A percentile compares a stretch with the other conserved stretches of the same genome.
These are phyloP conservation scores for Cercospora janseana DNA, from an alignment of 2,329 filamentous ascomycete genomes.

Conservation along the genomic window DNA sequence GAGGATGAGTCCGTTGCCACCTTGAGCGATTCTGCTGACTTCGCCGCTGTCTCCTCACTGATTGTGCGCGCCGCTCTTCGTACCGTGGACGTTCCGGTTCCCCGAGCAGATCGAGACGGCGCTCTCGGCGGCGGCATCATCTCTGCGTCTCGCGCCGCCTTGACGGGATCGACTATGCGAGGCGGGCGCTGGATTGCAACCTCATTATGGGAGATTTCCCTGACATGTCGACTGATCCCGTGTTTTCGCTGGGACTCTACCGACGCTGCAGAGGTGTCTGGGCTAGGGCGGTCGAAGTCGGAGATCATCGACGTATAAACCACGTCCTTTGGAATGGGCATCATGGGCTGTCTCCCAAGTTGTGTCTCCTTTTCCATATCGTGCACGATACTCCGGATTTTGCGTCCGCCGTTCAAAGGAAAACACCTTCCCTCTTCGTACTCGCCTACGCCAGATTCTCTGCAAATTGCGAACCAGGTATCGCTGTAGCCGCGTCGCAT, in stretches of 20 bases:
- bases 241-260: conserved; percentile 30
- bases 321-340: conserved; percentile 49
- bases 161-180: conserved; percentile 17
- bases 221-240: conserved; percentile 43
- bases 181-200: conserved; percentile 28
- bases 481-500: conserved; percentile 50
- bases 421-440: conserved; percentile 48
- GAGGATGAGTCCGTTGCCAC: conserved; percentile 28
- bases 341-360: conserved; percentile 48
- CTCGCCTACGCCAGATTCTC: conserved; percentile 51
- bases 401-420: conserved; percentile 47
- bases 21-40: conserved; percentile 29
- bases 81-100: conserved; percentile 29
- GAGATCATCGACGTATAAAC: conserved; percentile 46
- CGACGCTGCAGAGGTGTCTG: conserved; percentile 37
- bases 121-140: conserved; percentile 34
- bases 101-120: conserved; percentile 29
- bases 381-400: conserved; percentile 50
- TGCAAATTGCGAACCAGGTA: conserved; percentile 52
- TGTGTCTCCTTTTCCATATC: conserved; percentile 52
- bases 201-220: conserved; percentile 50
- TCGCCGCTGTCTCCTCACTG: conserved; percentile 36
- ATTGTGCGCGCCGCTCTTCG: conserved; percentile 35
- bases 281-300: conserved; percentile 34
- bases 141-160: conserved; percentile 33